Evolutionary conservation across 2,329 filamentous ascomycete genomes (phyloP).

Genomic region (Trichophyton benhamiae): DNA sequence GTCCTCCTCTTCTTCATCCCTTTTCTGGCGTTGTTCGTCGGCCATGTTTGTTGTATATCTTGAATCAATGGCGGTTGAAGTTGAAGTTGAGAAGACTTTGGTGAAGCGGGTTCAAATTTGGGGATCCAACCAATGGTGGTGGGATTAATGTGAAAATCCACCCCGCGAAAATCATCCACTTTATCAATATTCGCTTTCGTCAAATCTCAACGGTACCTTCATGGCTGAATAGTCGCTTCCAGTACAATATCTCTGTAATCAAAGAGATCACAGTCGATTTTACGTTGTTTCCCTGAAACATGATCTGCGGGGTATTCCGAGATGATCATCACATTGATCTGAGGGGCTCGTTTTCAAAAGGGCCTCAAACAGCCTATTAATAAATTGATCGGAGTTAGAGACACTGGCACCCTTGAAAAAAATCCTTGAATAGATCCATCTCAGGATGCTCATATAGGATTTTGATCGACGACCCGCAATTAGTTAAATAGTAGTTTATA

Average conservation of each 20-base stretch:
- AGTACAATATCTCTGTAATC: background rate
- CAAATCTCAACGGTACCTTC: background rate
- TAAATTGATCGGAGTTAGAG: background rate
- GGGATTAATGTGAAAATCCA: background rate
- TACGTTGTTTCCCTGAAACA: background rate
- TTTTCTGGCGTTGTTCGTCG: background rate
- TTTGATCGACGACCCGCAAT: background rate
- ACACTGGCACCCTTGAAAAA: background rate
- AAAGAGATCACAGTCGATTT: background rate
- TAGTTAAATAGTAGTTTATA: background rate
- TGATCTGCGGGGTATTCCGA: background rate
- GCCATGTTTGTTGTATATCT: background rate
- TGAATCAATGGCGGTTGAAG: background rate
- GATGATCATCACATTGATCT: background rate
- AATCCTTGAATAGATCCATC: background rate
- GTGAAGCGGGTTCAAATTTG: background rate
- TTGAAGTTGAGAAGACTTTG: background rate
- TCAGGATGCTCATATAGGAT: background rate
- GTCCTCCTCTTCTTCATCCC: constrained; percentile 29
- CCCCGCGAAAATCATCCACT: background rate
- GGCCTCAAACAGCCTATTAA: background rate
- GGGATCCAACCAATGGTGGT: background rate
- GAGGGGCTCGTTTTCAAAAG: background rate
- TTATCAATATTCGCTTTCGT: background rate
- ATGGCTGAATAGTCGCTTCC: background rate